Evolutionary conservation across 1,139 yeast genomes (phyloP).

Genomic region (Debaryomyces sp.): DNA sequence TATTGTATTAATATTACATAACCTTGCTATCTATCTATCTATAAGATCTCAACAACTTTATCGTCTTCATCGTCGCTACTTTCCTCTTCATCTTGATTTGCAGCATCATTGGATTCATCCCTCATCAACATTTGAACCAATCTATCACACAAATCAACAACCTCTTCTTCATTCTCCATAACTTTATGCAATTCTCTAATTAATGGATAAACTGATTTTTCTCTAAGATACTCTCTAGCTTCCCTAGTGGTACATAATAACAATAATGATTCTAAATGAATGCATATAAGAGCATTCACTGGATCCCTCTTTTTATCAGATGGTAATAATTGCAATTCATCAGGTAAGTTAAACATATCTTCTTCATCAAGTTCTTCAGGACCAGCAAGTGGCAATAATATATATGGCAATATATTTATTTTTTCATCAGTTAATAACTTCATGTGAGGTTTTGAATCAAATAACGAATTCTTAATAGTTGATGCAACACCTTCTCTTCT

Average conservation of each 20-base stretch:
- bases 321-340: slow-evolving; percentile 79
- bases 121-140: slow-evolving; percentile 87
- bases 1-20: not conserved
- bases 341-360: slow-evolving; percentile 86
- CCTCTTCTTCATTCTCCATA: slow-evolving; percentile 64
- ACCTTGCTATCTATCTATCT: slow-evolving; percentile 14
- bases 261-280: slow-evolving; percentile 76
- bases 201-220: slow-evolving; percentile 78
- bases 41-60: slow-evolving; percentile 55
- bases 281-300: slow-evolving; percentile 59
- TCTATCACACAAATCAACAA: slow-evolving; percentile 71
- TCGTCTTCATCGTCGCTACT: slow-evolving; percentile 40
- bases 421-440: slow-evolving; percentile 59
- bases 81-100: slow-evolving; percentile 33
- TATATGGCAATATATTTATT: slow-evolving; percentile 78
- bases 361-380: slow-evolving; percentile 81
- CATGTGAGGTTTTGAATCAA: slow-evolving; percentile 73
- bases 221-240: slow-evolving; percentile 75
- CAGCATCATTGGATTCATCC: slow-evolving; percentile 64
- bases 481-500: slow-evolving; percentile 95
- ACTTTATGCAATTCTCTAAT: slow-evolving; percentile 83
- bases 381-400: slow-evolving; percentile 81
- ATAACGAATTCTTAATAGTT: slow-evolving; percentile 85
- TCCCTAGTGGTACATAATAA: slow-evolving; percentile 74
- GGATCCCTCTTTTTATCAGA: slow-evolving; percentile 82